These are phyloP conservation scores for Rhodotorula paludigena DNA, from an alignment of 768 basidiomycete genomes.

Conservation along the genomic window DNA sequence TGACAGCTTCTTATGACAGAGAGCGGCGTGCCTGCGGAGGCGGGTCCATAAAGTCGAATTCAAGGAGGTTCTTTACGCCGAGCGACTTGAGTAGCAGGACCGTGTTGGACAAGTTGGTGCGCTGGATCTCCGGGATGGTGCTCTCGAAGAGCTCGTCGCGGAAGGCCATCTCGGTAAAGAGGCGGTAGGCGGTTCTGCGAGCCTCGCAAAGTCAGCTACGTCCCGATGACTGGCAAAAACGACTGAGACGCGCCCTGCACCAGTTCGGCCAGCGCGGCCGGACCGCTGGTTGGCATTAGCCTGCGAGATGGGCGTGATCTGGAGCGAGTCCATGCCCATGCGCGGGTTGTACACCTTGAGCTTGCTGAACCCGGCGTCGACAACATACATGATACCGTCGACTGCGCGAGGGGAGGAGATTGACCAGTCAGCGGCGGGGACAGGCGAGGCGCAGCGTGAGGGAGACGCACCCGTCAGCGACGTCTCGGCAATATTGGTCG, in stretches of 20 bases:
- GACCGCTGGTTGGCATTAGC: constrained; percentile 95
- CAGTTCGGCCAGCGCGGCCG: constrained; percentile 93
- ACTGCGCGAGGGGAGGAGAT: constrained; percentile 58
- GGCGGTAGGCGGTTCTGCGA: constrained; percentile 83
- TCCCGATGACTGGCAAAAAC: neutral
- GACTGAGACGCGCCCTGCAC: constrained; percentile 66
- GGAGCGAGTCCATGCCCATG: constrained; percentile 98
- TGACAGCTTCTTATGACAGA: neutral
- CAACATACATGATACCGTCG: constrained; percentile 94
- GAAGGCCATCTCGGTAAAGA: constrained; percentile 95
- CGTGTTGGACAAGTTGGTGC: constrained; percentile 95
- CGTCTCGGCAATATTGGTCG: constrained; percentile 98
- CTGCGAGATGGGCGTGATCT: constrained; percentile 98
- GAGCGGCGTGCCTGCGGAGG: constrained; percentile 68
- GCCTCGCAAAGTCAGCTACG: neutral
- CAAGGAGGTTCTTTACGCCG: constrained; percentile 91
- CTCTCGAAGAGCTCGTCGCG: constrained; percentile 91
- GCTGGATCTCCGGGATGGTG: constrained; percentile 96
- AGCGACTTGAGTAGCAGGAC: constrained; percentile 89
- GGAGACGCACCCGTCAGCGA: constrained; percentile 72
- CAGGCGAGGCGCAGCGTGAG: too few species aligned
- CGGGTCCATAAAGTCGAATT: constrained; percentile 99
- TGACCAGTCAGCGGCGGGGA: constrained; percentile 18
- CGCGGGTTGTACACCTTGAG: constrained; percentile 98
- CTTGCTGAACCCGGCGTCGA: constrained; percentile 95